Evolutionary conservation across 225 moss, liverwort and hornwort species (phyloP), one percentile per base, ranked within the genome.

Genomic region (Neckera pumila): DNA sequence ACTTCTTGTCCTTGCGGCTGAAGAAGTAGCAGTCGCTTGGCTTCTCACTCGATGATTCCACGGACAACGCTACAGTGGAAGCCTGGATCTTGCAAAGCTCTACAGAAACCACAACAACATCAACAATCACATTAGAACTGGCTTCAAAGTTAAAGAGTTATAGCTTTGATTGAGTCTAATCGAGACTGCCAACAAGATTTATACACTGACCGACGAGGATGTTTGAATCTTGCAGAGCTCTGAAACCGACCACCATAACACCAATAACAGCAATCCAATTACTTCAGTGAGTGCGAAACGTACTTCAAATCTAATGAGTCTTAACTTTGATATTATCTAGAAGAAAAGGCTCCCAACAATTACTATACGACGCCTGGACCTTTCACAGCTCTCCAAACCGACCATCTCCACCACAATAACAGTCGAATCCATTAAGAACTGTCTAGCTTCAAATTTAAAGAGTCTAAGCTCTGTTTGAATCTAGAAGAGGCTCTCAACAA

Each of bases 1-100:
- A 97, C 87, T 97, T 97, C 90, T 95, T 95, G 84, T 96, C 97
- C 90, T 95, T 96, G 33, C 93, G 94, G 10, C 96, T 94, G 91
- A 96, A 97, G 88, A 97, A 97, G 88, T 95, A 97, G 75, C 95
- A 96, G 80, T 95, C 93, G 45, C 85, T 88, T 17, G 94, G 93
- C 65, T 96, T 96, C 51, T 93, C 93, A 43, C 90, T 94, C 16
- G 91, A 85, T 28, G 89, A 45, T 36, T 45, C 81, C 63, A 28
- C 81, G 20, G 81, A 45, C 47, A 63, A 33, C 7, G 47, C 34
- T 49, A 63, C 92, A 45, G 85, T 15, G 26, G 85, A 26, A 38
- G 93, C 91, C 91, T 96, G 95, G 89, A 96, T 94, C 89, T 90
- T 92, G 85, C 97, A 97, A 34, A 95, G 89, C 75, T 95, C 97